Percentiles rank a stretch among this genome's conserved stretches.
These are phyloP conservation scores for Colletotrichum agaves DNA, from an alignment of 2,329 filamentous ascomycete species.

Conservation along the genomic window DNA sequence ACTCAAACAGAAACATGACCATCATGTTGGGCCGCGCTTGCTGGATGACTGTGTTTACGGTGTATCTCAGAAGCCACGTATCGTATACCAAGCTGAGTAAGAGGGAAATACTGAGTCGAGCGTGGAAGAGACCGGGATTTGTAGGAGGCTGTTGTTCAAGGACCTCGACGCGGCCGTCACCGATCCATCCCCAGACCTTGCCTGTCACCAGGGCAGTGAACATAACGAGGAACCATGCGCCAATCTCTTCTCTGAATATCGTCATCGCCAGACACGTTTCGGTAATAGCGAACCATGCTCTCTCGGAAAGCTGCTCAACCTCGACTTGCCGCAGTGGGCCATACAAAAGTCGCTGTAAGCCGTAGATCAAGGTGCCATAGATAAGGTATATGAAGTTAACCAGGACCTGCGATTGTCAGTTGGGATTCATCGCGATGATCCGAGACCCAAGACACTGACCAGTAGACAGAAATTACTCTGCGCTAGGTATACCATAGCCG, in stretches of 20 bases:
- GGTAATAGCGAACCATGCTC: slow-evolving; percentile 97
- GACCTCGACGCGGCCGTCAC: slow-evolving; percentile 91
- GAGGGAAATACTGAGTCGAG: slow-evolving; percentile 82
- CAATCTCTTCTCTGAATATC: slow-evolving; percentile 94
- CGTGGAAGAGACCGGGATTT: slow-evolving; percentile 89
- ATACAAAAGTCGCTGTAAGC: slow-evolving; percentile 89
- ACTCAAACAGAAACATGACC: slow-evolving; percentile 99
- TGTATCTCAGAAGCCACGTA: slow-evolving; percentile 81
- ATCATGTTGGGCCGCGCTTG: slow-evolving; percentile 97
- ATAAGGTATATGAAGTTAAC: slow-evolving; percentile 89
- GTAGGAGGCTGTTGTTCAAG: slow-evolving; percentile 94
- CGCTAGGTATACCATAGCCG: slow-evolving; percentile 94
- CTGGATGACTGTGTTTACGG: slow-evolving; percentile 83
- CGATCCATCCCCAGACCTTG: slow-evolving; percentile 99
- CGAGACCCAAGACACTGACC: slow-evolving; percentile 60
- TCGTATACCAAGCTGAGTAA: slow-evolving; percentile 84
- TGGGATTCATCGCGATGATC: neutral
- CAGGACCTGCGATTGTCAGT: slow-evolving; percentile 71
- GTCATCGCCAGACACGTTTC: slow-evolving; percentile 99
- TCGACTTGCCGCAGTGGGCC: slow-evolving; percentile 92
- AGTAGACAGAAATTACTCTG: slow-evolving; percentile 96
- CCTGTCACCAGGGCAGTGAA: slow-evolving; percentile 92
- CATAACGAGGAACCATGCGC: slow-evolving; percentile 95
- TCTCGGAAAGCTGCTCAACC: slow-evolving; percentile 96
- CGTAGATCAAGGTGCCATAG: slow-evolving; percentile 84